Evolutionary conservation across 176 grass and related monocot species (phyloP), one percentile per base, ranked within the genome.

Genomic region (Avena insularis): DNA sequence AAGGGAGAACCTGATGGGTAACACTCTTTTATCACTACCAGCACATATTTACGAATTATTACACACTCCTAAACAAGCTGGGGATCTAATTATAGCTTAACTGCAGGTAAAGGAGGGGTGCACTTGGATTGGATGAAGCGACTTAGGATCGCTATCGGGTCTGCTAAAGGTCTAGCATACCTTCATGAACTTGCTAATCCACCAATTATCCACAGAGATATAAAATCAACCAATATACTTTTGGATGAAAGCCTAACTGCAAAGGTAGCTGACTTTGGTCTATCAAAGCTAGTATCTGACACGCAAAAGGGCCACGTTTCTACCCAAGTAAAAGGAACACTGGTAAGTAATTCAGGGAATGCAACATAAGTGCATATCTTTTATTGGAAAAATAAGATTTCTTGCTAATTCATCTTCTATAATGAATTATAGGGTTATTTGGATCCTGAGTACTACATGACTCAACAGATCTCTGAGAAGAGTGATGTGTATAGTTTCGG

Each of bases 361-460:
- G 65, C 33, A 66, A 66, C 29, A 67, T 29, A 50, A 66, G 67
- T 20, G 66, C 12, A 79, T 23, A 66, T 14, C 19, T 84, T 75
- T 3, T 84, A 8, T 80, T 19, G 12, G 29, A 9, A 59, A 59
- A 79, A 63, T 0, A 74, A 65, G 5, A 35, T 33, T 12, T 67
- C 51, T 75, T 51, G 13, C 57, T 84, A n/a, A 87, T 80, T 87
- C 12, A 16, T 80, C 29, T 87, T 71, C 78, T 80, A 62, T 64
- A 50, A 54, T 68, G 38, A 78, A 79, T 81, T 91, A 19, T 80
- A 94, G 92, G 92, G 92, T 19, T 94, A 94, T 82, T 86, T 94
- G 92, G 92, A 94, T 88, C 92, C 92, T 62, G 92, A 94, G 64
- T 94, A 94, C 35, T 94, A 92, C 77, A 94, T 94, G 92, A 94